Conservation (phyloP, 2,329 filamentous ascomycete genomes). For the Trichoderma lentiforme region DNA sequence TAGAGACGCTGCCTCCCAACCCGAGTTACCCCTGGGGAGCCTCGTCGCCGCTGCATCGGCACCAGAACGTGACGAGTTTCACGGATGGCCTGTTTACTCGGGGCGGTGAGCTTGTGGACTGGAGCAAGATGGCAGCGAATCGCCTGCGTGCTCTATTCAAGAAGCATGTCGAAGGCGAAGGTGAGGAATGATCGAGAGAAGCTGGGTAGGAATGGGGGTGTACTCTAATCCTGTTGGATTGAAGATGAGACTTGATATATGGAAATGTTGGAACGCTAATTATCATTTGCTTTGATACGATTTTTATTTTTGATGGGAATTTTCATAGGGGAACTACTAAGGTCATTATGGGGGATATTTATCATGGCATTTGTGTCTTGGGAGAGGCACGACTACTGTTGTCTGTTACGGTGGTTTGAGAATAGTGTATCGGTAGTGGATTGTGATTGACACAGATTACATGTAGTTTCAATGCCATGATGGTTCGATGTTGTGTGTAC, state of each 20-base stretch:
- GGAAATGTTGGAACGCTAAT: background rate
- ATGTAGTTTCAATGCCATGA: background rate
- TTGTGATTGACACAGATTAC: background rate
- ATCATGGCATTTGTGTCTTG: background rate
- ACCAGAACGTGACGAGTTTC: conserved; percentile 31
- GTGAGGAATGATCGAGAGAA: background rate
- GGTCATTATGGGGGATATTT: background rate
- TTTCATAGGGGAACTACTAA: background rate
- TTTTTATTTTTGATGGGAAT: conserved; percentile 8
- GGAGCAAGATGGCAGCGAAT: background rate
- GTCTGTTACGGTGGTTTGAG: background rate
- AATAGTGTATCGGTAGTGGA: background rate
- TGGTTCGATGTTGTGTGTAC: background rate
- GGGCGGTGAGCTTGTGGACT: background rate
- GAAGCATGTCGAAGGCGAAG: background rate
- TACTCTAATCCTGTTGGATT: conserved; percentile 11
- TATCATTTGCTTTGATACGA: background rate
- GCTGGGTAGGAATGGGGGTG: background rate
- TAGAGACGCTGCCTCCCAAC: conserved; percentile 27
- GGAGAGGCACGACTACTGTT: background rate
- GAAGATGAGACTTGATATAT: conserved; percentile 7
- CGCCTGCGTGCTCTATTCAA: conserved; percentile 4
- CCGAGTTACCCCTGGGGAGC: conserved; percentile 38
- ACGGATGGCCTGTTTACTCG: conserved; percentile 20
- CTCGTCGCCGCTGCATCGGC: conserved; percentile 35